Evolutionary conservation across 2,329 filamentous ascomycete species (phyloP).

Genomic region (Diplodia seriata): DNA sequence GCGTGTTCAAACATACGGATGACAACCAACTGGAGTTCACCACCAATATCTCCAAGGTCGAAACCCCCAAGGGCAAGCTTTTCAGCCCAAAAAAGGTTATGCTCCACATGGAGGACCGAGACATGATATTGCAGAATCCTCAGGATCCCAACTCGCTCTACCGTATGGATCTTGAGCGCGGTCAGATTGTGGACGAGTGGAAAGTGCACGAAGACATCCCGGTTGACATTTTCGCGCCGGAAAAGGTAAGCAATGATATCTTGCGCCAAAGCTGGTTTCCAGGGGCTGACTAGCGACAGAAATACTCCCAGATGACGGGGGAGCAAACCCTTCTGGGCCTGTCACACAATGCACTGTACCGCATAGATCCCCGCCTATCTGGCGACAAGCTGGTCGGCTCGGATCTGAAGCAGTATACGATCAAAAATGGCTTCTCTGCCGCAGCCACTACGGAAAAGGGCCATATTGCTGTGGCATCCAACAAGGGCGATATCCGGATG

Average conservation of each 20-base stretch:
- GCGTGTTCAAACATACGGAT: slow-evolving; percentile 94
- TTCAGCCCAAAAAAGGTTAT: slow-evolving; percentile 98
- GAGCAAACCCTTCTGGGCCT: slow-evolving; percentile 95
- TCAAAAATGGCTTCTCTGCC: slow-evolving; percentile 97
- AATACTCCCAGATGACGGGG: slow-evolving; percentile 96
- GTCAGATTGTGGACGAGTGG: slow-evolving; percentile 98
- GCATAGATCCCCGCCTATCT: slow-evolving; percentile 86
- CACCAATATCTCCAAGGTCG: slow-evolving; percentile 95
- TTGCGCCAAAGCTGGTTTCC: not conserved
- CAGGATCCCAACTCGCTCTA: slow-evolving; percentile 89
- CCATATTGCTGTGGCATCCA: slow-evolving; percentile 94
- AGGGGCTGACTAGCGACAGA: slow-evolving; percentile 57
- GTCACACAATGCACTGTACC: slow-evolving; percentile 90
- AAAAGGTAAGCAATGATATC: slow-evolving; percentile 64
- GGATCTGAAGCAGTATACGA: slow-evolving; percentile 92
- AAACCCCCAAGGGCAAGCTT: slow-evolving; percentile 82
- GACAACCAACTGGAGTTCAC: slow-evolving; percentile 95
- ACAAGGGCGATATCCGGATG: slow-evolving; percentile 96
- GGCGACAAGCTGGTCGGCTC: slow-evolving; percentile 93
- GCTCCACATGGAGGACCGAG: slow-evolving; percentile 88
- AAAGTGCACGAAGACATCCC: slow-evolving; percentile 96
- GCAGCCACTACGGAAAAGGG: slow-evolving; percentile 95
- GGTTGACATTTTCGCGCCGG: slow-evolving; percentile 88
- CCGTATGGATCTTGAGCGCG: slow-evolving; percentile 97
- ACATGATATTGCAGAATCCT: slow-evolving; percentile 85